Conservation (phyloP, 148 eudicot species). For the Agrostemma githago region DNA sequence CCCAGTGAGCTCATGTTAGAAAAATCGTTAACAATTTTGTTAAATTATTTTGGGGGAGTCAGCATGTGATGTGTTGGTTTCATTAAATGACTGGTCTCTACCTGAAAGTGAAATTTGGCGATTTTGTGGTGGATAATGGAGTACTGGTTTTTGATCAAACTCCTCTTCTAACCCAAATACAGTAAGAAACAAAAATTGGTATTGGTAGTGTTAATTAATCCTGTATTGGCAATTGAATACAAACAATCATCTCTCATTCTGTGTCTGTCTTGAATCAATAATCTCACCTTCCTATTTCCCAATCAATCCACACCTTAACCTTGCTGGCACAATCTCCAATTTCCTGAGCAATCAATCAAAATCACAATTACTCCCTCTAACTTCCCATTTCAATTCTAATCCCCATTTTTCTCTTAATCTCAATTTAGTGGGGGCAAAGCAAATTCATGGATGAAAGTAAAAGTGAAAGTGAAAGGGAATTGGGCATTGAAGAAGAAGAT, state of each 20-base stretch:
- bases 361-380: neutral
- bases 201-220: too few relatives aligned
- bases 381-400: neutral
- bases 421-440: neutral
- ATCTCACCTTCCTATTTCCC: neutral
- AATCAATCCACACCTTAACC: neutral
- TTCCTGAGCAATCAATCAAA: neutral
- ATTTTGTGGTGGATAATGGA: too few relatives aligned
- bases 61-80: too few relatives aligned
- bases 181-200: too few relatives aligned
- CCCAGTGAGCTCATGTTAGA: too few relatives aligned
- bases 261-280: neutral
- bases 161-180: too few relatives aligned
- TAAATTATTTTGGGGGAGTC: too few relatives aligned
- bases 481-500: slow-evolving; percentile 24
- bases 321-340: neutral
- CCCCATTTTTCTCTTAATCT: neutral
- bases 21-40: too few relatives aligned
- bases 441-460: neutral
- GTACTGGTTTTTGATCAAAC: too few relatives aligned
- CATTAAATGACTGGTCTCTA: too few relatives aligned
- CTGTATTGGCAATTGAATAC: too few relatives aligned
- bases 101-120: too few relatives aligned
- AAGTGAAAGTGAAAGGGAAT: slow-evolving; percentile 24
- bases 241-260: neutral